Conservation (phyloP, 805 yeast species). For the Saccharomyces eubayanus region DNA sequence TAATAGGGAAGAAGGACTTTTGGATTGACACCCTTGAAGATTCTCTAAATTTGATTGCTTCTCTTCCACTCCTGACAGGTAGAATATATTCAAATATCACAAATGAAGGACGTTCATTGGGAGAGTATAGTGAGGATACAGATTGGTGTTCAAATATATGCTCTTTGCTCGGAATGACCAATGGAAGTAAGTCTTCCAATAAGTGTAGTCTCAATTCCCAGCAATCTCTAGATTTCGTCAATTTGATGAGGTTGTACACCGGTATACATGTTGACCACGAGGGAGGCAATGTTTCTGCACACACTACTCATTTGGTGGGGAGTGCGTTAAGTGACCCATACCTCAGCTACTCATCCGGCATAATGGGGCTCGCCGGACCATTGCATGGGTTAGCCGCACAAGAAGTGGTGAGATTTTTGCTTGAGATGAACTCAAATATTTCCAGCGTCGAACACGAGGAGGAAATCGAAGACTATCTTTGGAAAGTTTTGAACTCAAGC, state of each 20-base stretch:
- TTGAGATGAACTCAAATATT: conserved; percentile 48
- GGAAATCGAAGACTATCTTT: conserved; percentile 57
- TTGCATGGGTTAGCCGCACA: conserved; percentile 81
- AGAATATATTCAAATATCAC: conserved; percentile 60
- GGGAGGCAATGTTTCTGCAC: conserved; percentile 80
- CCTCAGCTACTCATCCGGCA: conserved; percentile 68
- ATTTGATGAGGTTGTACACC: conserved; percentile 62
- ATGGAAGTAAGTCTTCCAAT: conserved; percentile 29
- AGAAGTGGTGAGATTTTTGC: conserved; percentile 70
- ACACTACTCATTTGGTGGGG: conserved; percentile 75
- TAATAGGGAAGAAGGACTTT: conserved; percentile 53
- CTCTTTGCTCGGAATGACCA: conserved; percentile 50
- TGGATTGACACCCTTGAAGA: conserved; percentile 76
- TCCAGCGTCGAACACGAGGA: conserved; percentile 25
- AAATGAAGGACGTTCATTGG: conserved; percentile 45
- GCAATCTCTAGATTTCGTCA: conserved; percentile 51
- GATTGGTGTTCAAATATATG: conserved; percentile 74
- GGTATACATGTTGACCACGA: conserved; percentile 76
- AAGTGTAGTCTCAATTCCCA: conserved; percentile 25
- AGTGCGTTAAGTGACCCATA: conserved; percentile 72
- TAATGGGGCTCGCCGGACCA: conserved; percentile 81
- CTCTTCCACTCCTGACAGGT: conserved; percentile 67
- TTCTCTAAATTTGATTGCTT: conserved; percentile 58
- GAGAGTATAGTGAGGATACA: conserved; percentile 42
- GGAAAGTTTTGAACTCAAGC: conserved; percentile 63